These are phyloP conservation scores for Scutellaria galericulata DNA, from an alignment of 257 asterid species.

Conservation along the genomic window DNA sequence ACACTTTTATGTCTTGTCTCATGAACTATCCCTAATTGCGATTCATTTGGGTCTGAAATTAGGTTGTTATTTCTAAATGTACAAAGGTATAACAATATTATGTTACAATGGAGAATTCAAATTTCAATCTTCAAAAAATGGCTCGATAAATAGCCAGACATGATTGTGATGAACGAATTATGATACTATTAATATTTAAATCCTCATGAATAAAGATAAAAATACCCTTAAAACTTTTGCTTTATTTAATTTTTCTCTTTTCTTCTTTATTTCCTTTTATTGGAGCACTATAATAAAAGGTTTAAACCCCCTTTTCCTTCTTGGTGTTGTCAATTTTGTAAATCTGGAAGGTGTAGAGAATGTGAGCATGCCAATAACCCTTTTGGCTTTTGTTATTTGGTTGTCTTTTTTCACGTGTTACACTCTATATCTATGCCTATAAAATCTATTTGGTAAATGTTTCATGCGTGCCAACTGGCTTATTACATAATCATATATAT, in stretches of 20 bases:
- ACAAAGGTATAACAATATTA: not conserved
- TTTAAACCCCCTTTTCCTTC: conserved; percentile 11
- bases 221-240: conserved; percentile 34
- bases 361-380: conserved; percentile 42
- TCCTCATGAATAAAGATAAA: conserved; percentile 11
- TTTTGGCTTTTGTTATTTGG: conserved; percentile 46
- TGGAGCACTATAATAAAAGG: conserved; percentile 37
- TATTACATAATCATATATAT: conserved; percentile 31
- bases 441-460: not conserved
- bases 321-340: conserved; percentile 38
- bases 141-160: not conserved
- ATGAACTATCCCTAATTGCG: not conserved
- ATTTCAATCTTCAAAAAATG: not conserved
- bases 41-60: not conserved
- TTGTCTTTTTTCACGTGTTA: conserved; percentile 48
- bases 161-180: not conserved
- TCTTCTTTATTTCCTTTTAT: conserved; percentile 30
- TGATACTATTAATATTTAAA: not conserved
- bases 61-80: not conserved
- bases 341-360: conserved; percentile 30
- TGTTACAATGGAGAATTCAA: not conserved
- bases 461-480: conserved; percentile 46
- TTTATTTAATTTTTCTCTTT: conserved; percentile 24
- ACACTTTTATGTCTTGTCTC: not conserved
- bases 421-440: conserved; percentile 18